A percentile compares a stretch with the other conserved stretches of the same genome.
These are phyloP conservation scores for Penicillium italicum DNA, from an alignment of 2,329 filamentous ascomycete genomes.

Conservation along the genomic window DNA sequence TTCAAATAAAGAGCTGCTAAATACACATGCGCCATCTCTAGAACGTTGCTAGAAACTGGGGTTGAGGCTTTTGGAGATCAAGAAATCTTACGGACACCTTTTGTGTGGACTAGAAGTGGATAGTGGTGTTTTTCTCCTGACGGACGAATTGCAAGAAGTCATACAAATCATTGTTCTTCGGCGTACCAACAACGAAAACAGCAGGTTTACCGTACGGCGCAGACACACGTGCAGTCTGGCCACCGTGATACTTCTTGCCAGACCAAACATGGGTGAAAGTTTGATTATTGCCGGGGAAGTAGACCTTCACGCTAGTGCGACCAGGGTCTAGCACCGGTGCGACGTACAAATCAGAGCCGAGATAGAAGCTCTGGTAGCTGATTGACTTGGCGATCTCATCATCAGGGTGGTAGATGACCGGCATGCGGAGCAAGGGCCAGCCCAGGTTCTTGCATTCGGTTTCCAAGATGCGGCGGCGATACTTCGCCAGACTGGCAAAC, in stretches of 20 bases:
- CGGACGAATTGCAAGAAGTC: constrained; percentile 20
- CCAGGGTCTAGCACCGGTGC: constrained; percentile 22
- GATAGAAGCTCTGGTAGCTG: constrained; percentile 25
- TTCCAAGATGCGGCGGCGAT: constrained; percentile 30
- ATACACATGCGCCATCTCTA: not conserved
- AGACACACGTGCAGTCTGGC: constrained; percentile 10
- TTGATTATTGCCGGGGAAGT: constrained; percentile 17
- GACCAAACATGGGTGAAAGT: constrained; percentile 22
- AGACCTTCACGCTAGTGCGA: constrained; percentile 16
- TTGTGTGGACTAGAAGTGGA: constrained; percentile 4
- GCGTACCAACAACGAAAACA: constrained; percentile 18
- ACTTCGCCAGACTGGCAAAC: constrained; percentile 33
- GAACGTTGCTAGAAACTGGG: not conserved
- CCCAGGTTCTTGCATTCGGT: constrained; percentile 21
- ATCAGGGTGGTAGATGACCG: constrained; percentile 23
- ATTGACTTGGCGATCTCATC: constrained; percentile 18
- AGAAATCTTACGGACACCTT: rapidly evolving
- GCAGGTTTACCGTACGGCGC: constrained; percentile 22
- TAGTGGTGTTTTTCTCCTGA: constrained; percentile 17
- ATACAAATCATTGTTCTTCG: constrained; percentile 16
- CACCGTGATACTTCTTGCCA: constrained; percentile 16
- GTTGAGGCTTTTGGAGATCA: not conserved
- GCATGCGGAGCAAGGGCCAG: constrained; percentile 26
- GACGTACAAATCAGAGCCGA: constrained; percentile 22
- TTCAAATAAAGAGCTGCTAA: not conserved